Evolutionary conservation across 176 grass and related monocot species (phyloP).

Genomic region (Oryza australiensis): DNA sequence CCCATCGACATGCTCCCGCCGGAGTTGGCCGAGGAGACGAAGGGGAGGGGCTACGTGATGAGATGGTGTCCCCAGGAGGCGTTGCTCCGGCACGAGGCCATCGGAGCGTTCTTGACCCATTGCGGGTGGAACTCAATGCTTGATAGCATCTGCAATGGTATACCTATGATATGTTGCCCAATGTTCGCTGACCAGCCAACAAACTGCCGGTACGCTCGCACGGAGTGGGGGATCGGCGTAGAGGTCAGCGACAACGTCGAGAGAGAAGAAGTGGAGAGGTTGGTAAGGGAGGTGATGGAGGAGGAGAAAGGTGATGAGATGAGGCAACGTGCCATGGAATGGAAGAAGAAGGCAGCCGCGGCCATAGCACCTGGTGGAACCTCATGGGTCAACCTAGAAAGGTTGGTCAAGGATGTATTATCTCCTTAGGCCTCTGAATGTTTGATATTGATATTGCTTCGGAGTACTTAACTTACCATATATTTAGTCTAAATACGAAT

Average conservation of each 20-base stretch:
- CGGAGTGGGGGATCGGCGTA: conserved; percentile 26
- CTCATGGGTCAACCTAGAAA: conserved; percentile 11
- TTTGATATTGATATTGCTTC: too few species aligned
- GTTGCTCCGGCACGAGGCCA: conserved; percentile 39
- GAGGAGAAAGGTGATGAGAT: background rate
- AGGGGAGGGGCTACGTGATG: background rate
- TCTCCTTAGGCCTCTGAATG: background rate
- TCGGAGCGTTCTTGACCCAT: conserved; percentile 41
- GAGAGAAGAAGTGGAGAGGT: background rate
- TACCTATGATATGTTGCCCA: too few species aligned
- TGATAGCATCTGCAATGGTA: background rate
- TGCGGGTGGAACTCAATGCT: conserved; percentile 59
- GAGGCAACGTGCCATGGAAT: background rate
- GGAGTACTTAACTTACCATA: too few species aligned
- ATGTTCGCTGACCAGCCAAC: background rate
- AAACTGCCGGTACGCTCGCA: conserved; percentile 16
- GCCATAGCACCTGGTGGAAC: background rate
- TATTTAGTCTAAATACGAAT: too few species aligned
- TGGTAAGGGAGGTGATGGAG: background rate
- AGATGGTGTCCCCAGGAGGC: conserved; percentile 46
- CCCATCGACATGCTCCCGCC: too few species aligned
- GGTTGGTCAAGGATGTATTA: conserved; percentile 9
- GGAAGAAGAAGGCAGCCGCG: background rate
- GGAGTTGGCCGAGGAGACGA: too few species aligned
- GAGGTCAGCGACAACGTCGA: background rate